Percentiles rank a stretch among this genome's conserved stretches.
These are phyloP conservation scores for Colletotrichum musae DNA, from an alignment of 2,329 filamentous ascomycete genomes.

Conservation along the genomic window DNA sequence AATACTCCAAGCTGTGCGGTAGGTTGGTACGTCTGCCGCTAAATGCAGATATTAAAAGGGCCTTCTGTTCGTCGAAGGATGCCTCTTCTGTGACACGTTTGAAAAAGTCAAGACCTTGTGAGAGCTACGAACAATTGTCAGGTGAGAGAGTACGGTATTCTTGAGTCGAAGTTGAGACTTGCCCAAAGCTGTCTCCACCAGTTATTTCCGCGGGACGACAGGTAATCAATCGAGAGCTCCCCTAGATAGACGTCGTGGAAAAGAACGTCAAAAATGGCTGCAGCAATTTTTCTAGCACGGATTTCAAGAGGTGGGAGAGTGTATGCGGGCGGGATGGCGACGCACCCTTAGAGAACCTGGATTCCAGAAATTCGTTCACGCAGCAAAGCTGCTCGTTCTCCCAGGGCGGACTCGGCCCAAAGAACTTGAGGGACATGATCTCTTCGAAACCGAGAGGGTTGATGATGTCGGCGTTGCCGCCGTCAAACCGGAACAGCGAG, in stretches of 20 bases:
- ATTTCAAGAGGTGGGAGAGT: neutral
- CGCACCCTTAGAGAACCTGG: neutral
- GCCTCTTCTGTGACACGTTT: neutral
- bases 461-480: neutral
- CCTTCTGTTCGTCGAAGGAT: neutral
- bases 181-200: conserved; percentile 1
- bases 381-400: conserved; percentile 19
- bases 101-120: neutral
- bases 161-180: neutral
- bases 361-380: conserved; percentile 10
- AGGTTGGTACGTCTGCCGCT: too few species aligned
- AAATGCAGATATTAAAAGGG: neutral
- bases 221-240: neutral
- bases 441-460: neutral
- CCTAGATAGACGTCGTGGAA: neutral
- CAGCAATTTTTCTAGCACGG: too few species aligned
- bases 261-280: neutral
- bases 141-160: neutral
- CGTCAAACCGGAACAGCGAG: neutral
- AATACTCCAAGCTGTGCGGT: too few species aligned
- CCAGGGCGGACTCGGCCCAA: neutral
- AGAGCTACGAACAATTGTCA: neutral
- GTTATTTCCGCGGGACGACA: neutral
- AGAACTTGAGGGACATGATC: neutral
- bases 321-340: too few species aligned